Base-by-base conservation (phyloP, 2,329 filamentous ascomycete species). In the Ceratocystis cubensis region DNA sequence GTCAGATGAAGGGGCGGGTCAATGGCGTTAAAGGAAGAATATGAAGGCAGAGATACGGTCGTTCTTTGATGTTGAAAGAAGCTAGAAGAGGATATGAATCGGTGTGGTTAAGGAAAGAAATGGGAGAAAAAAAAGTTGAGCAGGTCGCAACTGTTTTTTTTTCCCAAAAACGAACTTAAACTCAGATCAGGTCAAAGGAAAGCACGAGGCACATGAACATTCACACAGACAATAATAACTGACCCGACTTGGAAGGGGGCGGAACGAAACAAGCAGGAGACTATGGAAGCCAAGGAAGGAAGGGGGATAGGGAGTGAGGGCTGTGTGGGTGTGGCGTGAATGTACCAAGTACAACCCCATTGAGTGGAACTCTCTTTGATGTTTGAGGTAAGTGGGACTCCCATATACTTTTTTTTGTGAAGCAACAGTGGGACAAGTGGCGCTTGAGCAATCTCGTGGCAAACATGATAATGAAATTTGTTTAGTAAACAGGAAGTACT, bases 191-290 rank as follows among this genome's bases (percentile, higher is more conserved):
- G 61, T 63, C 37, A 46, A 46, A 63, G 61, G 46, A 46, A 63
- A 50, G 46, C 25, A 63, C 44, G 25, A 63, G 25, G 45, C 30
- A 50, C 64, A 61, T 62, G 44, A 22, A 53, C 41, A 48, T 63
- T 33, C 41, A 66, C 64, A 61, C 41, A 53, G 25, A 50, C 46
- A 64, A 64, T 64, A 66, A 46, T 66, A 62, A 61, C n/a, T 66
- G 65, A 50, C 63, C 62, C 44, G 44, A 50, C 64, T 46, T 20
- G 57, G 64, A 66, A 61, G 64, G 64, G 53, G 57, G 45, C 57
- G 44, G 50, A 65, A 59, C 64, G 37, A 48, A 59, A 48, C 45
- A 62, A 63, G 57, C 45, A 66, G 44, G 56, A 59, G 57, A 46
- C 45, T 25, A 30, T 63, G 44, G 61, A 46, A 63, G 61, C 37